Evolutionary conservation across 148 eudicot genomes (phyloP).

Genomic region (Pouteria glomerata): DNA sequence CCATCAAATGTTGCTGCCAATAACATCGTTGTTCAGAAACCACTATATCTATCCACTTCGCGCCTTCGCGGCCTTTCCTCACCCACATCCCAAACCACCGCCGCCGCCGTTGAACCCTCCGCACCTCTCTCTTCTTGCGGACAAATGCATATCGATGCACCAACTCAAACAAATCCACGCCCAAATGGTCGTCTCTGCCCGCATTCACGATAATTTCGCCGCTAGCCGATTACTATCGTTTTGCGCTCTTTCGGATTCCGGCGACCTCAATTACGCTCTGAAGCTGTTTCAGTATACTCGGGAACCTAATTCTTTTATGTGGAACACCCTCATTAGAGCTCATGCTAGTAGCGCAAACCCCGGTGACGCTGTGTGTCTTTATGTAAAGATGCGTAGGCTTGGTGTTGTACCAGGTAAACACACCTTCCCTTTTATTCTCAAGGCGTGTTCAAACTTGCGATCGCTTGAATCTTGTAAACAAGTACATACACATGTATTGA

Average conservation of each 20-base stretch:
- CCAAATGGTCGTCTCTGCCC: conserved; percentile 57
- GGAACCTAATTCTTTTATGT: conserved; percentile 63
- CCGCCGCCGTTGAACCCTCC: conserved; percentile 11
- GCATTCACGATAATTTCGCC: conserved; percentile 56
- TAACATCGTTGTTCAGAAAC: conserved; percentile 9
- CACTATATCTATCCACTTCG: background rate
- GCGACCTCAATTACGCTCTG: conserved; percentile 49
- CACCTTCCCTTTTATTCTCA: conserved; percentile 68
- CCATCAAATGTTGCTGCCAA: conserved; percentile 20
- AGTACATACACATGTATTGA: conserved; percentile 51
- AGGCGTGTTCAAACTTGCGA: conserved; percentile 41
- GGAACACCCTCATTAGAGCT: conserved; percentile 74
- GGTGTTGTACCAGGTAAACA: conserved; percentile 52
- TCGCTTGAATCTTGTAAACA: conserved; percentile 30
- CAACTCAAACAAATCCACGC: conserved; percentile 77
- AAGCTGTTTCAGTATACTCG: conserved; percentile 37
- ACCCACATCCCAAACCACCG: background rate
- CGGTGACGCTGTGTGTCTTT: conserved; percentile 41
- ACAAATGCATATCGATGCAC: conserved; percentile 47
- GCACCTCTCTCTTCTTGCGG: conserved; percentile 47
- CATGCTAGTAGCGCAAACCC: conserved; percentile 41
- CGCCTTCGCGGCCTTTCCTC: conserved; percentile 10
- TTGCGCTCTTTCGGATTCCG: conserved; percentile 48
- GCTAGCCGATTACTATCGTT: conserved; percentile 62
- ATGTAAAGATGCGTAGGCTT: conserved; percentile 43